Evolutionary conservation across 1,284 basidiomycete genomes (phyloP), one percentile per base, ranked within the genome.

Genomic region (Papiliotrema terrestris): DNA sequence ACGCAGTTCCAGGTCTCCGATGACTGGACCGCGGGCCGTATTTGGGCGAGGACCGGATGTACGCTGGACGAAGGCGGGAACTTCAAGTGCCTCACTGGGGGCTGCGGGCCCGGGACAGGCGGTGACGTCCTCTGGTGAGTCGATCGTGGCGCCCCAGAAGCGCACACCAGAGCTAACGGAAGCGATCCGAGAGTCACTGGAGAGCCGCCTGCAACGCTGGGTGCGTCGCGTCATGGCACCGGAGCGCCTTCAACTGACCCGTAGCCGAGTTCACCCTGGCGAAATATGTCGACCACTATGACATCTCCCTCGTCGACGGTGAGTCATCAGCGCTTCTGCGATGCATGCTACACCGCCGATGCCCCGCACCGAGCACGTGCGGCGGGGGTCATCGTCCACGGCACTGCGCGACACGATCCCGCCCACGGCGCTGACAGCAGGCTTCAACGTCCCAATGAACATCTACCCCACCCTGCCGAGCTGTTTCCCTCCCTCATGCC

Each of bases 271-370:
- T 66, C 52, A 69, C 63, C 3, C 52, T 68, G 17, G 36, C 23
- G 14, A 15, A 20, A 4, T 57, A 55, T 2, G 43, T 44, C 8
- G 68, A 71, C 52, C 54, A 63, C 52, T 70, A 60, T 50, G 66
- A 70, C 46, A 56, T 68, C 45, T 67, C 65, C 8, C 53, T 71
- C 9, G 68, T 71, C 6, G 68, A 71, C 54, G 68, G 65, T 63
- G 42, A 51, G 62, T 47, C 19, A 15, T 39, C 9, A 2, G 6
- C 9, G 20, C 19, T 20, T 29, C 13, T 19, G 15, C 19, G 11
- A 19, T 8, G 32, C 38, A 25, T 22, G 13, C n/a, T n/a, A n/a
- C n/a, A n/a, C n/a, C n/a, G n/a, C n/a, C n/a, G n/a, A n/a, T n/a
- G n/a, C n/a, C n/a, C n/a, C n/a, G n/a, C n/a, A n/a, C n/a, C n/a